Base-by-base conservation (phyloP, 2,329 filamentous ascomycete species). In the Hansfordia pulvinata region DNA sequence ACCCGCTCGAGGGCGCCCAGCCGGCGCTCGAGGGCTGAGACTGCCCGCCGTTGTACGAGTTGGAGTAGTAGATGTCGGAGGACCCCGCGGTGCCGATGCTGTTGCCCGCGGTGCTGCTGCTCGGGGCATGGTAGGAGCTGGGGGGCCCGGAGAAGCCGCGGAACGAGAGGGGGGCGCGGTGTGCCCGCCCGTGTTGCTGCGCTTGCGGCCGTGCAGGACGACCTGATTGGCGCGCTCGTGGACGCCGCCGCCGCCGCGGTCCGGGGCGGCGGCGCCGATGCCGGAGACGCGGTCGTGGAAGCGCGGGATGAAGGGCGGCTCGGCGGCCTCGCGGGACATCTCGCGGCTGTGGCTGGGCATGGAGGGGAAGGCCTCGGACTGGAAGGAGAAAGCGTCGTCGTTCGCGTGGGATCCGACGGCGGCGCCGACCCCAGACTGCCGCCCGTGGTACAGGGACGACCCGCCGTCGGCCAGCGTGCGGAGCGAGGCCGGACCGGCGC, bases 161-260 rank as follows among this genome's bases (percentile, higher is more conserved):
- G 59, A 90, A 83, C 2, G 77, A 75, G 25, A 73, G 61, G 1
- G 79, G 16, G 75, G 77, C 10, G 69, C 70, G 12, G 73, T 65
- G 23, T 80, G 74, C 5, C 83, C 78, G 8, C 81, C 81, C 0
- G 86, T 93, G 44, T 88, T 92, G 57, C 85, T 93, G 35, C 86
- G 69, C 57, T 92, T 93, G 33, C 88, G 77, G 6, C 74, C 74
- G 47, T 94, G 86, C 0, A 63, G 47, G 23, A 52, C 46, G 4
- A 44, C 47, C 17, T 57, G 54, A 34, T 52, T 55, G 6, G 60
- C 61, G 10, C 69, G 60, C 17, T 48, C 46, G 16, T 47, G 49
- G 19, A 52, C 46, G 10, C 44, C 44, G n/a, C 56, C 53, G 23
- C 50, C 50, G 4, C 58, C 58, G n/a, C n/a, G n/a, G n/a, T n/a